Percentiles rank a stretch among this genome's conserved stretches.
These are phyloP conservation scores for Ceratocystis papillata DNA, from an alignment of 2,329 filamentous ascomycete genomes.

Conservation along the genomic window DNA sequence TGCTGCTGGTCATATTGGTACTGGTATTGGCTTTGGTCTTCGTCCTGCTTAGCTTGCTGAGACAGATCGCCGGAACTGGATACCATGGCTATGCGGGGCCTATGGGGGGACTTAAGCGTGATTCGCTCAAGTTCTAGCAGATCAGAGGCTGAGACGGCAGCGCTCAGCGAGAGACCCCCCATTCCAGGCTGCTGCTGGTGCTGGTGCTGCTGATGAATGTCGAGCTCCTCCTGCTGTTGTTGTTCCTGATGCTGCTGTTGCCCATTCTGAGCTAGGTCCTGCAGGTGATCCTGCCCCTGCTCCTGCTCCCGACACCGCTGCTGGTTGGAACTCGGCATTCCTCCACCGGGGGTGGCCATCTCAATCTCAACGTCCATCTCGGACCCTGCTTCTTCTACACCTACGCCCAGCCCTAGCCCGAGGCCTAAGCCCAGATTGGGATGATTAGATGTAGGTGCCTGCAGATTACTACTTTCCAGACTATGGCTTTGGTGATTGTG, in stretches of 20 bases:
- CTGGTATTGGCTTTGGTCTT: not conserved
- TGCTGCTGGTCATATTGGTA: not conserved
- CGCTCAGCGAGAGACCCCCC: not conserved
- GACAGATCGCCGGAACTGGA: slow-evolving; percentile 15
- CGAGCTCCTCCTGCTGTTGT: not conserved
- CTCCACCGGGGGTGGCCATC: not conserved
- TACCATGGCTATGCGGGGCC: slow-evolving; percentile 14
- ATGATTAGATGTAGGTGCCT: not conserved
- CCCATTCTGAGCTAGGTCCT: no score
- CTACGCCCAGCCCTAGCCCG: not conserved
- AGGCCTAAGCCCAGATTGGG: not conserved
- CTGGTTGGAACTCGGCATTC: not conserved
- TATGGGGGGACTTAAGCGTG: slow-evolving; percentile 18
- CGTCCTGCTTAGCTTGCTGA: not conserved
- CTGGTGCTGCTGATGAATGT: not conserved
- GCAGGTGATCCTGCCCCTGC: no score
- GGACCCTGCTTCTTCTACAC: not conserved
- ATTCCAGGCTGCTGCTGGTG: not conserved
- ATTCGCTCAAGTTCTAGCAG: slow-evolving; percentile 18
- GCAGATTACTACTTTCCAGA: not conserved
- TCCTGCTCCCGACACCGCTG: not conserved
- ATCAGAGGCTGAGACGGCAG: slow-evolving; percentile 17
- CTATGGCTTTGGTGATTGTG: not conserved
- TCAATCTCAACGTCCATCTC: not conserved
- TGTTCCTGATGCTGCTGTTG: not conserved